Conservation (phyloP, 2,329 filamentous ascomycete species). For the Macrophomina phaseolina region DNA sequence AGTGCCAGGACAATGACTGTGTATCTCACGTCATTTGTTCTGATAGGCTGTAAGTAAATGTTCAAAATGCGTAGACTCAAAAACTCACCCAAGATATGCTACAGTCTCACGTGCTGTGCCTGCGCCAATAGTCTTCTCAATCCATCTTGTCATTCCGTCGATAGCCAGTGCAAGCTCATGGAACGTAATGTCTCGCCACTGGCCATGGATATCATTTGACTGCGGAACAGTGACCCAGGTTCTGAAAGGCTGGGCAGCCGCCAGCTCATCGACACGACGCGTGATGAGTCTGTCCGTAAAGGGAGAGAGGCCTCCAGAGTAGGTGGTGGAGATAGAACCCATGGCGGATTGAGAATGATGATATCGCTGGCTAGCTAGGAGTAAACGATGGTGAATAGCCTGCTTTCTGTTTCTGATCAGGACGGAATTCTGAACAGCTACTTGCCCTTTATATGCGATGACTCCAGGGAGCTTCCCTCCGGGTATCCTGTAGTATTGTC, state of each 20-base stretch:
- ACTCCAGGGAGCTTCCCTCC: background rate
- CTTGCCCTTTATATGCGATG: background rate
- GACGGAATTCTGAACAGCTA: background rate
- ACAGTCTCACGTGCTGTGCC: constrained; percentile 21
- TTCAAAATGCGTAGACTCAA: background rate
- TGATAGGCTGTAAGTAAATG: background rate
- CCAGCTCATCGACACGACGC: constrained; percentile 25
- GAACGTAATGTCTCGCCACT: constrained; percentile 26
- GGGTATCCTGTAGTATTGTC: background rate
- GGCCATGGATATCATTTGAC: constrained; percentile 15
- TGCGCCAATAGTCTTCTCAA: constrained; percentile 20
- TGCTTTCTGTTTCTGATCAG: background rate
- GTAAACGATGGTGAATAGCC: background rate
- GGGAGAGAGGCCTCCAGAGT: constrained; percentile 23
- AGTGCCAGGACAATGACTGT: constrained; percentile 21
- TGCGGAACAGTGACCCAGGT: constrained; percentile 23
- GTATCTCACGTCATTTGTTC: constrained; percentile 25
- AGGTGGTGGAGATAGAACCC: constrained; percentile 4
- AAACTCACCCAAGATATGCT: constrained; percentile 25
- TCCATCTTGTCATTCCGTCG: constrained; percentile 25
- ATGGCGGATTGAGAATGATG: background rate
- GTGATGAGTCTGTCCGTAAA: constrained; percentile 19
- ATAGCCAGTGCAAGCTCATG: constrained; percentile 10
- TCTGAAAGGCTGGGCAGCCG: constrained; percentile 1
- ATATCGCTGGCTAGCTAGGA: background rate